These are phyloP conservation scores for Prunus mume DNA, from an alignment of 306 rosid species.

Conservation along the genomic window DNA sequence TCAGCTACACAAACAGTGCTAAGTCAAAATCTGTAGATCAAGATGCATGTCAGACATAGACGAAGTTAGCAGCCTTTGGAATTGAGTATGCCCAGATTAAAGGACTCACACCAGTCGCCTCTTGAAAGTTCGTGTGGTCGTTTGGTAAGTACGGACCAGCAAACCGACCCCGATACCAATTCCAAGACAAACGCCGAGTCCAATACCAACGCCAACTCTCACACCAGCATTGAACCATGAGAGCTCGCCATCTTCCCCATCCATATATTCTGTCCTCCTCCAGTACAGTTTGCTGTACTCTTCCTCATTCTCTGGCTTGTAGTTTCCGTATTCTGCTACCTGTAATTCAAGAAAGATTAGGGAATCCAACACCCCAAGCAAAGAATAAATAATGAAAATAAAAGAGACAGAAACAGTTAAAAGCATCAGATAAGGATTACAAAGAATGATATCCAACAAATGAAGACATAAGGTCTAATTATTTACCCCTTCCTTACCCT, in stretches of 20 bases:
- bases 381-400: background rate
- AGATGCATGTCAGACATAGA: conserved; percentile 7
- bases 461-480: background rate
- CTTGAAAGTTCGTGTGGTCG: conserved; percentile 35
- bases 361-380: background rate
- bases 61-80: conserved; percentile 23
- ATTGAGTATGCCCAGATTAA: conserved; percentile 1
- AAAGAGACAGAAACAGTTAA: background rate
- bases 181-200: conserved; percentile 45
- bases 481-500: background rate
- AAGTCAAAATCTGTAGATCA: conserved; percentile 25
- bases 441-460: no score
- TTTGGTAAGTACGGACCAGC: conserved; percentile 39
- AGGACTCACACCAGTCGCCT: conserved; percentile 31
- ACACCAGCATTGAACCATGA: conserved; percentile 49
- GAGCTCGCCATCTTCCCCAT: conserved; percentile 43
- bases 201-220: conserved; percentile 45
- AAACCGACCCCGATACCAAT: conserved; percentile 38
- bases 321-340: conserved; percentile 29
- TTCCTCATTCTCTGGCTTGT: conserved; percentile 30
- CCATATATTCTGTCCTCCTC: conserved; percentile 37
- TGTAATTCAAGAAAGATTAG: conserved; percentile 11
- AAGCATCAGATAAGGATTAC: no score
- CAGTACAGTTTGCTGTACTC: conserved; percentile 25
- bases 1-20: conserved; percentile 28